A percentile compares a stretch with the other conserved stretches of the same genome.
Evolutionary conservation across 345 rosid genomes (phyloP).

Genomic region (Isatis tinctoria): DNA sequence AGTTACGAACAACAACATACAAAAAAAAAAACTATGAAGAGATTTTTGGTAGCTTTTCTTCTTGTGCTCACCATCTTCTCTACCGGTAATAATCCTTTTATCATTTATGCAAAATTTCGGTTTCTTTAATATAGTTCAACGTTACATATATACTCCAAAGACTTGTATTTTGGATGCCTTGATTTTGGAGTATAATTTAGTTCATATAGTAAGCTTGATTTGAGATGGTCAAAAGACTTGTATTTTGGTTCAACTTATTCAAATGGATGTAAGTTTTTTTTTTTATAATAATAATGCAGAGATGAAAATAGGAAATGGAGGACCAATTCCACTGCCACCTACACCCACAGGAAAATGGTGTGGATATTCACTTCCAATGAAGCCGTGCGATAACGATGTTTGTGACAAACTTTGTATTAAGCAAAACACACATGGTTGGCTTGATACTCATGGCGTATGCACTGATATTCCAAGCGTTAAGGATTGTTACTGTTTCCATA

Average conservation of each 20-base stretch:
- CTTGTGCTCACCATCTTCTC: neutral
- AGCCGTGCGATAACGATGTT: neutral
- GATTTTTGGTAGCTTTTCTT: constrained; percentile 1
- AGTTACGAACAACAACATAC: neutral
- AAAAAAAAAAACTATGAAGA: neutral
- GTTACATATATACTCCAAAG: neutral
- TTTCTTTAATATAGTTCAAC: neutral
- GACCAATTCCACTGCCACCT: neutral
- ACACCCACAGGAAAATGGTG: constrained; percentile 2
- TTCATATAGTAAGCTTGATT: no score
- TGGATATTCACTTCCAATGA: neutral
- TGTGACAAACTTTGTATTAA: neutral
- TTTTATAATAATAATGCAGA: neutral
- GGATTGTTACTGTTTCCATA: constrained; percentile 19
- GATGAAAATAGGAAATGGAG: neutral
- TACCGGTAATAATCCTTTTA: neutral
- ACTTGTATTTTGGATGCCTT: no score
- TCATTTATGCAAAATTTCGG: no score
- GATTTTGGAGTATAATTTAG: no score
- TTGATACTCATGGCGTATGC: neutral
- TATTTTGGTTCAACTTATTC: no score
- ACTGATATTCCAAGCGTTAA: neutral
- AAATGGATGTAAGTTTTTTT: no score
- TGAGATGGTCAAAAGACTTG: no score
- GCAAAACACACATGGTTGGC: neutral